Evolutionary conservation across 441 rosid species (phyloP).

Genomic region (Dalechampia spathulata): DNA sequence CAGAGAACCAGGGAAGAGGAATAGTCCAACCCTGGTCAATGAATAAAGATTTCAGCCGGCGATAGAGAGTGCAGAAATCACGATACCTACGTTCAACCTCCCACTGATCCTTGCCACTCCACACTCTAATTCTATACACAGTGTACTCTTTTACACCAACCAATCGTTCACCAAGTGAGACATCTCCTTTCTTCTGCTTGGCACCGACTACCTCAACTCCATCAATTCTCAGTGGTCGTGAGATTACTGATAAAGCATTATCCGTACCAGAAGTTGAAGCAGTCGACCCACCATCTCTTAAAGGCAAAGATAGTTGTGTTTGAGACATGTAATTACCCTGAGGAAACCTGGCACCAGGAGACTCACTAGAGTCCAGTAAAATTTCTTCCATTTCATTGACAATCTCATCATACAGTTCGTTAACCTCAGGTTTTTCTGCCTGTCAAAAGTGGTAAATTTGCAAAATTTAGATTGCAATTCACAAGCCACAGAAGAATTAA

Average conservation of each 20-base stretch:
- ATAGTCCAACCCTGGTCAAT: conserved; percentile 75
- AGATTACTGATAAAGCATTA: conserved; percentile 29
- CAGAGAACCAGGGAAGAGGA: conserved; percentile 80
- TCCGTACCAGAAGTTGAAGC: conserved; percentile 70
- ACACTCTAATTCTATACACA: conserved; percentile 67
- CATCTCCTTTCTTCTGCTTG: conserved; percentile 86
- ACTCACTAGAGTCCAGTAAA: conserved; percentile 70
- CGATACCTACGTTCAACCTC: conserved; percentile 94
- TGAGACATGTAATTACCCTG: conserved; percentile 46
- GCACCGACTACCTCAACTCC: conserved; percentile 87
- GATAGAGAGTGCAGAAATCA: conserved; percentile 79
- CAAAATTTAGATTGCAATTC: conserved; percentile 18
- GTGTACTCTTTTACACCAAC: conserved; percentile 96
- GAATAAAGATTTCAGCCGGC: conserved; percentile 64
- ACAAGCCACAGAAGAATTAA: conserved; percentile 8
- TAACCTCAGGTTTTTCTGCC: conserved; percentile 51
- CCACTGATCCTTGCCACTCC: conserved; percentile 81
- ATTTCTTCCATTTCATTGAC: conserved; percentile 98
- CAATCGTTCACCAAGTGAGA: conserved; percentile 85
- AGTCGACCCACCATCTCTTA: conserved; percentile 68
- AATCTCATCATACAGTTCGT: conserved; percentile 69
- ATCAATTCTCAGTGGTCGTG: conserved; percentile 48
- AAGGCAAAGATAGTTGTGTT: conserved; percentile 40
- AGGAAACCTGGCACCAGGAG: conserved; percentile 56
- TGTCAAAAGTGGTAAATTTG: conserved; percentile 30